Evolutionary conservation across 306 rosid species (phyloP).

Genomic region (Vigna mungo): DNA sequence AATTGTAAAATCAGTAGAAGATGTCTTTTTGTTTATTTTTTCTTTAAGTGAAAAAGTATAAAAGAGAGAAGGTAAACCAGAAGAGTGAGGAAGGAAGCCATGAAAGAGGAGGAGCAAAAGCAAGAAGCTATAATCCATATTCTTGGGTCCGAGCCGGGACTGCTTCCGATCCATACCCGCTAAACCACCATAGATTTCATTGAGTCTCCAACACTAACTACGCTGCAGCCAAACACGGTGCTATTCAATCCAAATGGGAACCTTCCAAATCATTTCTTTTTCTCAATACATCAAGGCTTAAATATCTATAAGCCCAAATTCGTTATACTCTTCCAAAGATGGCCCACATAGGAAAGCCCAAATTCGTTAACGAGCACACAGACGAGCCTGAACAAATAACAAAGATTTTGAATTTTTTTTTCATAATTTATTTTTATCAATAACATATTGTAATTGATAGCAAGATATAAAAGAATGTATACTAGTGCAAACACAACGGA

Average conservation of each 20-base stretch:
- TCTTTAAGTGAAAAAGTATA: not conserved
- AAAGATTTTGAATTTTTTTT: too few species aligned
- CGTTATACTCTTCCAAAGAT: not conserved
- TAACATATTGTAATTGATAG: too few species aligned
- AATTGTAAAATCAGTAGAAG: conserved; percentile 32
- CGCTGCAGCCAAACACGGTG: conserved; percentile 38
- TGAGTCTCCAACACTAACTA: not conserved
- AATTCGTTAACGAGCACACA: too few species aligned
- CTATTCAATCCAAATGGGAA: not conserved
- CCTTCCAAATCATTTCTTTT: not conserved
- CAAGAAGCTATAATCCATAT: conserved; percentile 54
- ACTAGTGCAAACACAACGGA: too few species aligned
- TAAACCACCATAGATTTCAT: conserved; percentile 43
- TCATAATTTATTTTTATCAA: too few species aligned
- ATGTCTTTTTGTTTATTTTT: too few species aligned
- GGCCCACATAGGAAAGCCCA: not conserved
- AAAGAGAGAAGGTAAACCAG: conserved; percentile 48
- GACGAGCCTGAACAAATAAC: too few species aligned
- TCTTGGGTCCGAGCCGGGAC: conserved; percentile 44
- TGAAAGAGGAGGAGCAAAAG: conserved; percentile 61
- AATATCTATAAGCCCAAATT: not conserved
- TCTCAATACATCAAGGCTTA: not conserved
- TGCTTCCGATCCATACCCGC: conserved; percentile 39
- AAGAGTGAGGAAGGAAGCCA: conserved; percentile 56
- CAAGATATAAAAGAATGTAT: too few species aligned